Base-by-base conservation (phyloP, 2,329 filamentous ascomycete species). In the Rosellinia necatrix region DNA sequence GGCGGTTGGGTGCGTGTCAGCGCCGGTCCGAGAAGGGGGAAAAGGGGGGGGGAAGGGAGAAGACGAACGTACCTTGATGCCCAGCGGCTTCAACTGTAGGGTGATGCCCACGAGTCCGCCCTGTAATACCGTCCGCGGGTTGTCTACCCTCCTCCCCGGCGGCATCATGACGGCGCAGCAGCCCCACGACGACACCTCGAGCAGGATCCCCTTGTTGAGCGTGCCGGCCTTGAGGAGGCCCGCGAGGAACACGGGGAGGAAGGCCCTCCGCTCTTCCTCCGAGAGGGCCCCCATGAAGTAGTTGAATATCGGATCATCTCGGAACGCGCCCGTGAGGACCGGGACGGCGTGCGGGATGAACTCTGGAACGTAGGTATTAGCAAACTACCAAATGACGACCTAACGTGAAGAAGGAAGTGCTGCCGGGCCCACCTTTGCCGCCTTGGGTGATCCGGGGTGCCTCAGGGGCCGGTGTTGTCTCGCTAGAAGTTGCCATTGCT, bases 131-230 rank as follows among this genome's bases (percentile, higher is more conserved):
- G 42, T 53, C 41, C 40, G 40, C 17, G 50, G 40, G 15, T 53
- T 53, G 15, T 47, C 41, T 13, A 53, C n/a, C 4, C 30, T 30
- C 4, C 30, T n/a, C 2, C 50, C 50, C 4, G 50, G 50, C 25
- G 50, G 50, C 50, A 53, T 53, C 6, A 53, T 9, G 12, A 53
- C 13, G 17, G 30, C 50, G 24, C 50, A 53, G 24, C 50, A 27
- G 21, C 50, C 42, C n/a, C 38, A 53, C 21, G 30, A n/a, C 3
- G 22, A 32, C 3, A 32, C 32, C 21, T 53, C 50, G 50, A 53
- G 12, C 10, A 53, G 38, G 1, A 47, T 22, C 13, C 50, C 41
- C 12, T 47, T 46, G 32, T 53, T 53, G 9, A 53, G 50, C 13
- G 42, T 40, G 17, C 21, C 32, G 17, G 47, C 41, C 1, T 13